Evolutionary conservation across 345 rosid genomes (phyloP).

Genomic region (Citrus maxima): DNA sequence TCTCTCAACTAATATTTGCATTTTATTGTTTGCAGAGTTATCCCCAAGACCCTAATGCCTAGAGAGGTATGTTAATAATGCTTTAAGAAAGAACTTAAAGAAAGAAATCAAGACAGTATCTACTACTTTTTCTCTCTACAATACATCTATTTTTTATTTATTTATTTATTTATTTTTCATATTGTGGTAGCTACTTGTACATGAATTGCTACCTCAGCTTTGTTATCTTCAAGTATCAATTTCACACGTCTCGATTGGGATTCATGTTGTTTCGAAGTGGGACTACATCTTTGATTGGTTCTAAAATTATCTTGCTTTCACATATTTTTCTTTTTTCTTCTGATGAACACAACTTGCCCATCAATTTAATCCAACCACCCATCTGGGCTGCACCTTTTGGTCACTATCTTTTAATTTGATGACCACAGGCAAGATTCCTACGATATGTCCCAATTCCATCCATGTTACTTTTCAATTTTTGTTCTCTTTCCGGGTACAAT

Average conservation of each 20-base stretch:
- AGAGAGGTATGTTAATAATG: constrained; percentile 47
- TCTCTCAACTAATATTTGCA: constrained; percentile 21
- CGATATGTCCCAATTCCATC: constrained; percentile 10
- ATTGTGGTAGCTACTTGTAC: constrained; percentile 34
- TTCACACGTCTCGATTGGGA: constrained; percentile 30
- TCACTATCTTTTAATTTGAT: constrained; percentile 19
- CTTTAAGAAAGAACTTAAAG: neutral
- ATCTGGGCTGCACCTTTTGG: constrained; percentile 26
- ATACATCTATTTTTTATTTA: neutral
- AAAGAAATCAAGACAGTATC: neutral
- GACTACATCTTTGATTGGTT: constrained; percentile 27
- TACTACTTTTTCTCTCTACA: neutral
- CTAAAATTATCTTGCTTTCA: constrained; percentile 18
- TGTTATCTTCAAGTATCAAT: constrained; percentile 45
- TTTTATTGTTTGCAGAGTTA: constrained; percentile 53
- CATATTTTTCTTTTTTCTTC: neutral
- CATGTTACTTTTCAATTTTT: neutral
- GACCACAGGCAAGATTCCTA: constrained; percentile 21
- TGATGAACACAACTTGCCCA: constrained; percentile 11
- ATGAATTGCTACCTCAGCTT: constrained; percentile 55
- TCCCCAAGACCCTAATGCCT: constrained; percentile 74
- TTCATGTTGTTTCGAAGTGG: constrained; percentile 24
- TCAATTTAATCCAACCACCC: constrained; percentile 14
- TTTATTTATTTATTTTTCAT: neutral
- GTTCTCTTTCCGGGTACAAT: neutral